phyloP scores from a whole-genome alignment of 441 rosid genomes.

The Geranium incanum region DNA sequence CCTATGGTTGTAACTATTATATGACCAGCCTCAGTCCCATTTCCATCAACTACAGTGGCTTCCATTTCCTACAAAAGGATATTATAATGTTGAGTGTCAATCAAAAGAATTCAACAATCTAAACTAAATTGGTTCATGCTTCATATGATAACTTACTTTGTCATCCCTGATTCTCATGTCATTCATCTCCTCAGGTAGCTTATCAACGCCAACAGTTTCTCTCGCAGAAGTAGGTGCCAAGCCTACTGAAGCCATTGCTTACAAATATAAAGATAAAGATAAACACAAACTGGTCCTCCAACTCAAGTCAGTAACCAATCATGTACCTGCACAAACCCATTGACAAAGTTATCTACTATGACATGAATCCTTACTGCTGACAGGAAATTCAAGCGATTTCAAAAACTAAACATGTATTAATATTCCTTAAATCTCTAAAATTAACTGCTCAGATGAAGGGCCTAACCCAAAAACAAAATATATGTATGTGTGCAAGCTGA shows the following conservation, averaged over 20 bases:
- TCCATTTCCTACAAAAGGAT: constrained; percentile 64
- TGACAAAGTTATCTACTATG: too few relatives aligned
- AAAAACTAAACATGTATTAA: neutral
- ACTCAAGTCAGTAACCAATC: constrained; percentile 28
- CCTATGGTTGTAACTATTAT: constrained; percentile 92
- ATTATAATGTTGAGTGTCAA: neutral
- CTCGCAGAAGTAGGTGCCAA: constrained; percentile 56
- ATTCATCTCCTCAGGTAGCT: constrained; percentile 79
- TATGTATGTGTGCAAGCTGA: neutral
- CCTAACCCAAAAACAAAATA: neutral
- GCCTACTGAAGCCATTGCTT: constrained; percentile 70
- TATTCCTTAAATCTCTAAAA: neutral
- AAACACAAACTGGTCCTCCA: neutral
- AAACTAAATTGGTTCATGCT: neutral
- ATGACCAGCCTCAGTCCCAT: constrained; percentile 86
- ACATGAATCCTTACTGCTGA: neutral
- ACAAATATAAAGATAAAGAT: constrained; percentile 13
- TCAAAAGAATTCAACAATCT: neutral
- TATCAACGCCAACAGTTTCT: constrained; percentile 60
- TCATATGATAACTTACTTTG: constrained; percentile 34
- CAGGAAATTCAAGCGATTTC: neutral
- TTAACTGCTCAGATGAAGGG: neutral
- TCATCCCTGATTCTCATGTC: constrained; percentile 91
- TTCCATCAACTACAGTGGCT: constrained; percentile 63
- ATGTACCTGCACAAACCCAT: constrained; percentile 32